Evolutionary conservation across 2,329 filamentous ascomycete genomes (phyloP).

Genomic region (Coniochaeta pulveracea): DNA sequence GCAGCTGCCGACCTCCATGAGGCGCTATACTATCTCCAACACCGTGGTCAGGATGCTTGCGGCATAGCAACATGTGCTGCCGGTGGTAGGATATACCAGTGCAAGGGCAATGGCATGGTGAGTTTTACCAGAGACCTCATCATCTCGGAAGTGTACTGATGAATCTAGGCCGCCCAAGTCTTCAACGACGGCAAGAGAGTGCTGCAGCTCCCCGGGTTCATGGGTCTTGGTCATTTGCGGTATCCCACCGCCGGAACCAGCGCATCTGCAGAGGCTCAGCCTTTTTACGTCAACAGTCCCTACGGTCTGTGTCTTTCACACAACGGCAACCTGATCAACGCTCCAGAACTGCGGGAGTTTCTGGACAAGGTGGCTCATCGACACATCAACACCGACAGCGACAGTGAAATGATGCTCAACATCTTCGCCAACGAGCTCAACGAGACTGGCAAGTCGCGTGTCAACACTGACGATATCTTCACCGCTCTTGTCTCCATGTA

Average conservation of each 20-base stretch:
- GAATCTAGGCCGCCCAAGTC: conserved; percentile 56
- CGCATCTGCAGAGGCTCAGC: conserved; percentile 51
- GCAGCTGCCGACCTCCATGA: conserved; percentile 55
- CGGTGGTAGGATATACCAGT: conserved; percentile 67
- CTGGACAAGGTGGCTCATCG: conserved; percentile 70
- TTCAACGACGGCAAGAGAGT: conserved; percentile 71
- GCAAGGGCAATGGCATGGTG: conserved; percentile 79
- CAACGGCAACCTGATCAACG: conserved; percentile 83
- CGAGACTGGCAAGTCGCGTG: conserved; percentile 73
- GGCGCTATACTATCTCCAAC: conserved; percentile 55
- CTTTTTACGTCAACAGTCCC: conserved; percentile 83
- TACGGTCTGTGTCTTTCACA: conserved; percentile 74
- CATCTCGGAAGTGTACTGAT: neutral
- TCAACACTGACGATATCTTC: conserved; percentile 74
- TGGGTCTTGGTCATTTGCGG: conserved; percentile 76
- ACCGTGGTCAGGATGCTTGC: conserved; percentile 79
- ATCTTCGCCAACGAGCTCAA: conserved; percentile 77
- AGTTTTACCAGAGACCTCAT: neutral
- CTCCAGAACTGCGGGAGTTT: conserved; percentile 55
- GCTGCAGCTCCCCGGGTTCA: conserved; percentile 67
- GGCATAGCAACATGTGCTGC: conserved; percentile 63
- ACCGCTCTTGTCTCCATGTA: conserved; percentile 63
- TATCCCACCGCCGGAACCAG: conserved; percentile 72
- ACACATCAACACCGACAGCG: conserved; percentile 84
- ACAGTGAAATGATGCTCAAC: conserved; percentile 81